Evolutionary conservation across 208 protist species (phyloP).

Genomic region (Kentomonas sorsogonicus): DNA sequence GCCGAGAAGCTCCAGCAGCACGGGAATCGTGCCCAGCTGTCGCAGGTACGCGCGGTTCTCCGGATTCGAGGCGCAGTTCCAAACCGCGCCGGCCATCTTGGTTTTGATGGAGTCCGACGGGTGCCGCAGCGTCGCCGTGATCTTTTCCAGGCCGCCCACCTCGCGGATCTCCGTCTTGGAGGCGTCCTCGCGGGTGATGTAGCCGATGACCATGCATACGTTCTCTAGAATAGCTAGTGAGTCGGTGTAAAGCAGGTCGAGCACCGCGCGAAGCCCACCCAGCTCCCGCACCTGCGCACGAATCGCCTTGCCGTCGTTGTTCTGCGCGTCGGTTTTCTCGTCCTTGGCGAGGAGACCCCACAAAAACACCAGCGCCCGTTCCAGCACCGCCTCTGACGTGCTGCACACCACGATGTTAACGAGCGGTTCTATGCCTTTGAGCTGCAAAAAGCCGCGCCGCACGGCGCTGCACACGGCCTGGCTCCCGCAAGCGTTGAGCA

Average conservation of each 20-base stretch:
- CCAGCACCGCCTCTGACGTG: conserved; percentile 82
- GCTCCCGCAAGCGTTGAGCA: too few relatives aligned
- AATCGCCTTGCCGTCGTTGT: conserved; percentile 36
- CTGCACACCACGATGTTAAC: conserved; percentile 81
- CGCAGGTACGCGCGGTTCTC: conserved; percentile 87
- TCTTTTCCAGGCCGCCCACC: conserved; percentile 84
- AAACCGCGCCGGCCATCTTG: conserved; percentile 89
- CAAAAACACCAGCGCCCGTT: conserved; percentile 83
- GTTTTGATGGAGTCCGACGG: conserved; percentile 88
- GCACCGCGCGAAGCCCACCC: conserved; percentile 77
- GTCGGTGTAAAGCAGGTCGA: conserved; percentile 88
- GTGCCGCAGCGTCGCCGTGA: conserved; percentile 86
- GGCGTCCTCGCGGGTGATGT: conserved; percentile 89
- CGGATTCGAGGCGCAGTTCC: conserved; percentile 90
- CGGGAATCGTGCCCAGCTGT: conserved; percentile 80
- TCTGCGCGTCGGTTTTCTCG: conserved; percentile 41
- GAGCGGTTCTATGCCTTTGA: conserved; percentile 73
- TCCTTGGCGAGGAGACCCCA: conserved; percentile 81
- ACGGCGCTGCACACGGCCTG: conserved; percentile 24
- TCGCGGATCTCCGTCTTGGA: conserved; percentile 87
- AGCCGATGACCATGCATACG: conserved; percentile 90
- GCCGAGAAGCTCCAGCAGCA: conserved; percentile 73
- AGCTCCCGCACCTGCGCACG: conserved; percentile 60
- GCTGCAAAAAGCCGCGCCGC: conserved; percentile 60
- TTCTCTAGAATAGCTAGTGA: conserved; percentile 89